Base-by-base conservation (phyloP, 1,284 basidiomycete genomes). In the Cryptococcus hybrid region DNA sequence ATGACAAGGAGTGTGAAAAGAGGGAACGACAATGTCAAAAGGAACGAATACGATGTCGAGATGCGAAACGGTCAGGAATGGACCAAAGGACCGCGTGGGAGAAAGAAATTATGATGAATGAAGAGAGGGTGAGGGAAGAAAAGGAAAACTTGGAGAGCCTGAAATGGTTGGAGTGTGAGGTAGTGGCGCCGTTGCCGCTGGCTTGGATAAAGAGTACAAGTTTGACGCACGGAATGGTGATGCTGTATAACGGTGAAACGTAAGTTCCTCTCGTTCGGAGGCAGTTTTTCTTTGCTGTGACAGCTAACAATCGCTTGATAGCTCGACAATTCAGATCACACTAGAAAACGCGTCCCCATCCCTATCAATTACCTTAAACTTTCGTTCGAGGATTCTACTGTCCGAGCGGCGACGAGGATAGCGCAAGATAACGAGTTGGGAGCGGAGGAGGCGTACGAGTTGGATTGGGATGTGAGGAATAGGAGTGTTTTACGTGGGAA, bases 221-320 rank as follows among this genome's bases (percentile, higher is more conserved):
- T 5, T 80, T 96, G 13, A 91, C 87, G 0, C 90, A 95, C 68
- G 91, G 91, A 2, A 90, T 92, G 0, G 80, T 97, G 35, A 94
- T 95, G 88, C 80, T 99, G 53, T 95, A 92, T 70, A 86, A 95
- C 54, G 95, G 95, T 46, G 95, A 99, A 80, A 85, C 79, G 89
- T 92, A 62, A 60, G 85, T 7, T 9, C 30, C 47, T 58, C 30
- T n/a, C 8, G 5, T 15, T 3, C 43, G 24, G 4, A 5, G 38
- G 15, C 7, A 24, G 37, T 18, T 7, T 36, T 15, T 34, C 15
- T 24, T 44, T 6, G 24, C 43, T 35, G 9, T 49, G 12, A 30
- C 30, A 30, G 30, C 30, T 30, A 4, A 30, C 30, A 4, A 4
- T 48, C 34, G 8, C 9, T 15, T 24, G 30, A 30, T 64, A 95